These are phyloP conservation scores for Malbranchea zuffiana DNA, from an alignment of 2,329 filamentous ascomycete genomes.

Conservation along the genomic window DNA sequence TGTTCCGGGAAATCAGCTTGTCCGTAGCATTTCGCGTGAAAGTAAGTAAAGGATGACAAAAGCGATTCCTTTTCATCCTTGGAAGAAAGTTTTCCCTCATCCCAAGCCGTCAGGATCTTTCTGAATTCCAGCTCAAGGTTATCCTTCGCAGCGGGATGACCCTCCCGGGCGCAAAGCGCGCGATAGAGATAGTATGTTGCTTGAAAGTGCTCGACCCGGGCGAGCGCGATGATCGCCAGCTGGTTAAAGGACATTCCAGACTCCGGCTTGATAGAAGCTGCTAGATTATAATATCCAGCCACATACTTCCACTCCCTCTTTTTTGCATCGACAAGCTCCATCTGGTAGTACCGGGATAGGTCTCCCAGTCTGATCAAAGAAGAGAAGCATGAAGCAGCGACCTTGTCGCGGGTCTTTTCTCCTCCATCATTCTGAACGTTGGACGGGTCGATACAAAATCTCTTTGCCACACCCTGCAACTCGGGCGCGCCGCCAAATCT, in stretches of 20 bases:
- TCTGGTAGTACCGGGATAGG: slow-evolving; percentile 71
- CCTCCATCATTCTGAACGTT: slow-evolving; percentile 34
- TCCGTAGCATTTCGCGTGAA: slow-evolving; percentile 75
- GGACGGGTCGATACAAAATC: slow-evolving; percentile 9
- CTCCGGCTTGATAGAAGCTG: slow-evolving; percentile 63
- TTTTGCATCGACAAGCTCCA: slow-evolving; percentile 56
- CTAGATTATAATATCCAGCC: slow-evolving; percentile 73
- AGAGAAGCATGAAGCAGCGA: slow-evolving; percentile 66
- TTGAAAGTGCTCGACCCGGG: slow-evolving; percentile 65
- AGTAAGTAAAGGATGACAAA: slow-evolving; percentile 68
- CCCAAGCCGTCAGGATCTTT: slow-evolving; percentile 49
- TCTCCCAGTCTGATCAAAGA: slow-evolving; percentile 83
- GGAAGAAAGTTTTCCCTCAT: slow-evolving; percentile 39
- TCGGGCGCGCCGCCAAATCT: slow-evolving; percentile 48
- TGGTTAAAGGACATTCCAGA: slow-evolving; percentile 83
- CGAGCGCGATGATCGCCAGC: slow-evolving; percentile 71
- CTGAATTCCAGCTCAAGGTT: slow-evolving; percentile 76
- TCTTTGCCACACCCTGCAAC: slow-evolving; percentile 44
- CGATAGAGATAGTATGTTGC: slow-evolving; percentile 86
- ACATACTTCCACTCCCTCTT: slow-evolving; percentile 68
- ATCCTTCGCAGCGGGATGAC: slow-evolving; percentile 59
- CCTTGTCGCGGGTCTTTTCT: slow-evolving; percentile 43
- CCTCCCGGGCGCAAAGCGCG: slow-evolving; percentile 61
- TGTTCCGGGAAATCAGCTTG: slow-evolving; percentile 64
- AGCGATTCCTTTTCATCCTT: slow-evolving; percentile 48